Evolutionary conservation across 352 stramenopile species (phyloP), one percentile per base, ranked within the genome.

Genomic region (Phytophthora pinifolia): DNA sequence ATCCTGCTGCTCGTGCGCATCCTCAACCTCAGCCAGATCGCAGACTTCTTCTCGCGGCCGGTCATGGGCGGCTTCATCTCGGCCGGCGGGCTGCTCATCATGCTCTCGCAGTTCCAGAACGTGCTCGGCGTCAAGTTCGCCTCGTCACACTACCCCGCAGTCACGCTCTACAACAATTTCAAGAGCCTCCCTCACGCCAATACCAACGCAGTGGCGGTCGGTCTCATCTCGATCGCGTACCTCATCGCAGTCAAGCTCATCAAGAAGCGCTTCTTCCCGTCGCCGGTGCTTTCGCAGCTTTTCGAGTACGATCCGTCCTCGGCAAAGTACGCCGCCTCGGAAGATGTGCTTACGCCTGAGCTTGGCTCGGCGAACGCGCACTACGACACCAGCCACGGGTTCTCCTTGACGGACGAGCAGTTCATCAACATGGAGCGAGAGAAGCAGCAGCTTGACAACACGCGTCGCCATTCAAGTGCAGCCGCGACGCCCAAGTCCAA

Each of bases 51-150:
- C 57, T 89, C 79, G 3, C 78, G 94, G 45, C 85, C 89, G 1
- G 88, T 97, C 47, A 80, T 97, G 59, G 88, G 81, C 6, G 89
- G 89, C 35, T 98, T 98, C 66, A 94, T 91, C 30, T 89, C 79
- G 10, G 88, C 70, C 22, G 86, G 82, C 7, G 83, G 87, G 4
- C 70, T 98, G 39, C 81, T 96, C 38, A 98, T 98, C 72, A 88
- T 79, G 25, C 73, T 92, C n/a, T 92, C 83, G 12, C 88, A 98
- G 65, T 49, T 96, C 9, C 84, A 83, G 41, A 86, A 86, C 53
- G 76, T 86, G 48, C 70, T 97, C 33, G 82, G 79, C 14, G 71
- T 95, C 54, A 76, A 54, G 33, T 42, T 53, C 59, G 12, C 49
- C 90, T 64, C 46, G 70, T 39, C 42, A 48, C 65, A 65, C 43